Conservation (phyloP, 192 early-diverging fungal genomes). For the Rhizoclosmatium sp. region DNA sequence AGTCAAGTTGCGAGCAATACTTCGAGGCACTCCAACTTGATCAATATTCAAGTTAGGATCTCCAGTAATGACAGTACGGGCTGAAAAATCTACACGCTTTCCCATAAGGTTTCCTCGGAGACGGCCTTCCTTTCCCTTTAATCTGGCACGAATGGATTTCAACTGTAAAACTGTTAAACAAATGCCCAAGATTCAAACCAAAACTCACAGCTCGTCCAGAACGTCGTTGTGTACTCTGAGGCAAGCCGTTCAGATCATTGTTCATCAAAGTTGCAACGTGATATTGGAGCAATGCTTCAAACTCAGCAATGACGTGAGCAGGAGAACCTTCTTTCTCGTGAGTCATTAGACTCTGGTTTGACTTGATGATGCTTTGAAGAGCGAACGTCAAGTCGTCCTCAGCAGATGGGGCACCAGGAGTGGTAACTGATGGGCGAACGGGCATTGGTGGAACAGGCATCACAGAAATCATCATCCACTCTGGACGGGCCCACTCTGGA, state of each 20-base stretch:
- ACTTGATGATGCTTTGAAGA: conserved; percentile 90
- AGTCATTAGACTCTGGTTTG: conserved; percentile 82
- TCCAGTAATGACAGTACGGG: conserved; percentile 98
- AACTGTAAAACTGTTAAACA: conserved; percentile 48
- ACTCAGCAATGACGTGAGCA: conserved; percentile 87
- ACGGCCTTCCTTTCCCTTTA: conserved; percentile 99
- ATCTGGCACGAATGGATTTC: conserved; percentile 93
- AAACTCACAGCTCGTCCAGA: conserved; percentile 85
- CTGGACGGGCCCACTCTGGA: conserved; percentile 90
- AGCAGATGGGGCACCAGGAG: conserved; percentile 84
- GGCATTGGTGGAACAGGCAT: conserved; percentile 96
- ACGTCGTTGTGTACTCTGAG: conserved; percentile 84
- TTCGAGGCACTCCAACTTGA: conserved; percentile 97
- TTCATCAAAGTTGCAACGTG: conserved; percentile 98
- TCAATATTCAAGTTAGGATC: conserved; percentile 98
- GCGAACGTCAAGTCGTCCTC: conserved; percentile 99
- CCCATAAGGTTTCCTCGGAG: conserved; percentile 99
- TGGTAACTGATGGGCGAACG: conserved; percentile 94
- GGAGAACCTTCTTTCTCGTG: conserved; percentile 89
- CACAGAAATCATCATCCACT: conserved; percentile 97
- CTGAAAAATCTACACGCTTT: conserved; percentile 99
- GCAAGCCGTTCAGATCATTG: conserved; percentile 93
- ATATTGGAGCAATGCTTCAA: conserved; percentile 88
- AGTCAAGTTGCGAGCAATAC: conserved; percentile 95
- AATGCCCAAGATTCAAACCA: background rate